Evolutionary conservation across 1,284 basidiomycete species (phyloP).

Genomic region (Cutaneotrichosporon arboriforme): DNA sequence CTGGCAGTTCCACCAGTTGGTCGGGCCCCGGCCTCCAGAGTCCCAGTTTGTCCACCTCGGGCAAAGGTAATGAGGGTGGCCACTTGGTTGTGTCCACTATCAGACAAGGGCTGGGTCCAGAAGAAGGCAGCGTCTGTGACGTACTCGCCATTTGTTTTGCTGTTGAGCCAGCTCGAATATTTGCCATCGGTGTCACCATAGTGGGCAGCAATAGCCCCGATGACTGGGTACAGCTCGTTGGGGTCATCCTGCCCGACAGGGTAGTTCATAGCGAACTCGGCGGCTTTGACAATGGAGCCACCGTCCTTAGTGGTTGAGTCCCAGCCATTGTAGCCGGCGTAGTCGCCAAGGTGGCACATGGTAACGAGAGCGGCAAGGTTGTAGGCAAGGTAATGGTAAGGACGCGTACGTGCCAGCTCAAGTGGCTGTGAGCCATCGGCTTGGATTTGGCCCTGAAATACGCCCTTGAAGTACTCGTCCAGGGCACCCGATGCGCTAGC

Average conservation of each 20-base stretch:
- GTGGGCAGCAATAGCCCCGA: constrained; percentile 26
- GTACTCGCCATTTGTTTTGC: constrained; percentile 20
- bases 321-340: constrained; percentile 25
- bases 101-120: constrained; percentile 21
- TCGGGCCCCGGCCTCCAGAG: not conserved
- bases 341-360: constrained; percentile 7
- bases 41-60: constrained; percentile 5
- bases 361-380: constrained; percentile 32
- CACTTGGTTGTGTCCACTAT: constrained; percentile 7
- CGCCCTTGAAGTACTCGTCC: constrained; percentile 26
- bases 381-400: constrained; percentile 42
- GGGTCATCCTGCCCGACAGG: constrained; percentile 1
- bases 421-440: constrained; percentile 32
- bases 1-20: not conserved
- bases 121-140: constrained; percentile 23
- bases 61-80: constrained; percentile 6
- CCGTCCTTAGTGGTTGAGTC: constrained; percentile 15
- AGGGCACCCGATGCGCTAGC: constrained; percentile 18
- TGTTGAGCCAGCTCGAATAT: constrained; percentile 24
- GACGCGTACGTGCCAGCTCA: constrained; percentile 34
- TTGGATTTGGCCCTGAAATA: constrained; percentile 31
- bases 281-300: constrained; percentile 29
- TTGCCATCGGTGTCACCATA: constrained; percentile 35
- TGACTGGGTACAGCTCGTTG: constrained; percentile 18
- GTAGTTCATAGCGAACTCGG: constrained; percentile 29